Percentiles rank a stretch among this genome's conserved stretches.
phyloP scores from a whole-genome alignment of 2,329 filamentous ascomycete species.

The Didymella pinodella region DNA sequence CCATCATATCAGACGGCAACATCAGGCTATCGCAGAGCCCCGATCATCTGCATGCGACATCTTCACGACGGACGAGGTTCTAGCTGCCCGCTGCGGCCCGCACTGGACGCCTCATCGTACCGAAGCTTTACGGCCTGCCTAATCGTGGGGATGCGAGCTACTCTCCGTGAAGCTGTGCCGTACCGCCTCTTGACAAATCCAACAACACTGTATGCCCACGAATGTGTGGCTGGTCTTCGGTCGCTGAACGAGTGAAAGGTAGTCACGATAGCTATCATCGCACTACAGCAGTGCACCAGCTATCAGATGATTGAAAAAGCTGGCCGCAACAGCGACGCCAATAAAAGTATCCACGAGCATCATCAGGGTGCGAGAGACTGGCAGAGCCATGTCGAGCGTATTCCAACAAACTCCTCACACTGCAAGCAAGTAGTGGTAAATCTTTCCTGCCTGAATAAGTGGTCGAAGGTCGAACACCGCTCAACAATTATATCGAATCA shows the following conservation, averaged over 20 bases:
- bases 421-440: too few species aligned
- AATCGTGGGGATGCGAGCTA: constrained; percentile 1
- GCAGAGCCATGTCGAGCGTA: too few species aligned
- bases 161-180: neutral
- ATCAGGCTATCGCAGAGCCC: constrained; percentile 3
- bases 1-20: constrained; percentile 3
- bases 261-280: neutral
- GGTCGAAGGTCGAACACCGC: too few species aligned
- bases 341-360: too few species aligned
- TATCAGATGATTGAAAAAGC: too few species aligned
- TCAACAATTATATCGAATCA: neutral
- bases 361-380: too few species aligned
- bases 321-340: too few species aligned
- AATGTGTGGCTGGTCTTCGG: neutral
- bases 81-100: constrained; percentile 20
- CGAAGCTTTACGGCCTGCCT: constrained; percentile 6
- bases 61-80: neutral
- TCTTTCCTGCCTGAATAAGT: too few species aligned
- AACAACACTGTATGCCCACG: neutral
- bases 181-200: constrained; percentile 1
- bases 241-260: neutral
- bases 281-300: neutral
- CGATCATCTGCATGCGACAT: constrained; percentile 12
- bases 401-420: too few species aligned
- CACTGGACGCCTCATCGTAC: constrained; percentile 17